A percentile compares a stretch with the other conserved stretches of the same genome.
These are phyloP conservation scores for Tylopilus sp. DNA, from an alignment of 768 basidiomycete genomes.

Conservation along the genomic window DNA sequence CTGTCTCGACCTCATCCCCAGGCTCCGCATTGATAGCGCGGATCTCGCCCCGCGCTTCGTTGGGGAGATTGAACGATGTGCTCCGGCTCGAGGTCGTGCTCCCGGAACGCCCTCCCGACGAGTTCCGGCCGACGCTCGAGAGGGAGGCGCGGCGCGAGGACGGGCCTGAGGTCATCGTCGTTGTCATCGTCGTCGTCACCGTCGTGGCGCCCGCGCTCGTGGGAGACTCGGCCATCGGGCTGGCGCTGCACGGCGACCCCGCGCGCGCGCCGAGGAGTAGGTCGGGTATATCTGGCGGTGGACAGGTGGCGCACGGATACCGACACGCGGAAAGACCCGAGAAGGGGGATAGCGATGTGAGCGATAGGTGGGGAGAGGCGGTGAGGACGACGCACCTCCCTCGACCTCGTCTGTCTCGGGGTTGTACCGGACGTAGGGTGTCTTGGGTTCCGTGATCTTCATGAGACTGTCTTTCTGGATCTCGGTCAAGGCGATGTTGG, in stretches of 20 bases:
- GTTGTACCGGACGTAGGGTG: slow-evolving; percentile 91
- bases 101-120: slow-evolving; percentile 53
- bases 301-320: not conserved
- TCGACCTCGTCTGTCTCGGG: slow-evolving; percentile 82
- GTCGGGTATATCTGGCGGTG: slow-evolving; percentile 69
- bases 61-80: slow-evolving; percentile 80
- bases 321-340: not conserved
- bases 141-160: slow-evolving; percentile 75
- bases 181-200: too few species aligned
- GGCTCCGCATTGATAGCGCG: slow-evolving; percentile 39
- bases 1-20: slow-evolving; percentile 61
- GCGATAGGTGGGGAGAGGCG: not conserved
- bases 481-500: slow-evolving; percentile 88
- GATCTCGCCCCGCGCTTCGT: slow-evolving; percentile 61
- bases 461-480: slow-evolving; percentile 93
- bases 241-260: slow-evolving; percentile 35
- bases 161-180: slow-evolving; percentile 57
- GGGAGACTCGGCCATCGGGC: slow-evolving; percentile 51
- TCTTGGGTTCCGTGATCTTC: slow-evolving; percentile 99
- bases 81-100: slow-evolving; percentile 69
- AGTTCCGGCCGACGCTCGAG: slow-evolving; percentile 55
- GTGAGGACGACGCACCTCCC: slow-evolving; percentile 52
- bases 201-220: too few species aligned
- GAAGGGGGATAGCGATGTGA: not conserved
- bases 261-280: slow-evolving; percentile 52